Evolutionary conservation across 2,329 filamentous ascomycete species (phyloP).

Genomic region (Penicillium glabrum): DNA sequence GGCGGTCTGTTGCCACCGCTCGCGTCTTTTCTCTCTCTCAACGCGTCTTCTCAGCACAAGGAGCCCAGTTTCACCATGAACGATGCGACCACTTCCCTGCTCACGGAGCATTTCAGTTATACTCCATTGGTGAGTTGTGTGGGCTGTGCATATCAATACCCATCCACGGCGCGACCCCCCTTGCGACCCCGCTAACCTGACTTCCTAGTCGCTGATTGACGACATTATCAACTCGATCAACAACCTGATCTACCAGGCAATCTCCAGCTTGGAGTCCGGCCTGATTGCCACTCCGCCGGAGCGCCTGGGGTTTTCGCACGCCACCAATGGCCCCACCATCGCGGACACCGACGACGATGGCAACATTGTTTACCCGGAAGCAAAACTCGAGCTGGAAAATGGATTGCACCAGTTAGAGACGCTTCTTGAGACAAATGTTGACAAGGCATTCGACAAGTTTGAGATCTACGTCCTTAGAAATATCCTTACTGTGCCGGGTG

Average conservation of each 20-base stretch:
- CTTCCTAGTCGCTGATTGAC: constrained; percentile 78
- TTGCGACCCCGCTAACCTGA: constrained; percentile 17
- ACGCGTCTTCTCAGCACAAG: constrained; percentile 4
- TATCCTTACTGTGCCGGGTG: constrained; percentile 70
- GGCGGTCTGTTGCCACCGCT: constrained; percentile 19
- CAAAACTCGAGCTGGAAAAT: constrained; percentile 76
- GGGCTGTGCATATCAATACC: background rate
- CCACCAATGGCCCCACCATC: constrained; percentile 47
- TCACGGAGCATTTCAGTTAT: constrained; percentile 95
- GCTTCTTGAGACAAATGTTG: constrained; percentile 74
- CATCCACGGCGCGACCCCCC: background rate
- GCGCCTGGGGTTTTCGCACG: constrained; percentile 72
- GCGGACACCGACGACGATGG: constrained; percentile 49
- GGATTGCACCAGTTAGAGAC: constrained; percentile 85
- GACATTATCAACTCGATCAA: constrained; percentile 98
- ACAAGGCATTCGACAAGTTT: constrained; percentile 82
- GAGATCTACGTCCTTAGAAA: constrained; percentile 91
- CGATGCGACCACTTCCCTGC: constrained; percentile 57
- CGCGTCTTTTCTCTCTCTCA: constrained; percentile 19
- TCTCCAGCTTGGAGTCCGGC: constrained; percentile 82
- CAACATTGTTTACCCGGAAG: constrained; percentile 49
- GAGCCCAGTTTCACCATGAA: constrained; percentile 36
- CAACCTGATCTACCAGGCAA: constrained; percentile 84
- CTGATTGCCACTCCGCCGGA: constrained; percentile 72
- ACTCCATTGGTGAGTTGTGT: constrained; percentile 73